Evolutionary conservation across 352 stramenopile species (phyloP).

Genomic region (Phytophthora vignae): DNA sequence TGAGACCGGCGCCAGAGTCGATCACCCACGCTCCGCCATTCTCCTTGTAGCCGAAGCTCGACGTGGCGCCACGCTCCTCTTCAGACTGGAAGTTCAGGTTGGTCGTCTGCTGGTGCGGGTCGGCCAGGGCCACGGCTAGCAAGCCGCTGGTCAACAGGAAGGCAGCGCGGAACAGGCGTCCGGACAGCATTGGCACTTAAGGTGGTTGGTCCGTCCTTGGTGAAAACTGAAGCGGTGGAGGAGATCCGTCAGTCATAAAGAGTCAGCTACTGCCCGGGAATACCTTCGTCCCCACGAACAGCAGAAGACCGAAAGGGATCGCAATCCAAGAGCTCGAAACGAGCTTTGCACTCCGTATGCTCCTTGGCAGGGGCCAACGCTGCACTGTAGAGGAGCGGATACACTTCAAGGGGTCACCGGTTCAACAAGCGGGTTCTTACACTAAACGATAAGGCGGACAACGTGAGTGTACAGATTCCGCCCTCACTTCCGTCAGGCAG

Average conservation of each 20-base stretch:
- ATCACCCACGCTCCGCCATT: conserved; percentile 52
- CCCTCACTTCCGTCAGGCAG: too few relatives aligned
- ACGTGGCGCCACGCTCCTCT: conserved; percentile 17
- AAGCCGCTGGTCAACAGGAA: conserved; percentile 28
- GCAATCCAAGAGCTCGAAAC: conserved; percentile 27
- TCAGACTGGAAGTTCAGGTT: conserved; percentile 34
- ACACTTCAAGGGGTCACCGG: background rate
- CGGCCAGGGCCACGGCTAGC: conserved; percentile 14
- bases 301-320: background rate
- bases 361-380: background rate
- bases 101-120: conserved; percentile 33
- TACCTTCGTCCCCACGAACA: too few relatives aligned
- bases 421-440: background rate
- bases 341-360: conserved; percentile 29
- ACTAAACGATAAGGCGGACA: too few relatives aligned
- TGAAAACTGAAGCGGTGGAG: conserved; percentile 21
- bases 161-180: conserved; percentile 20
- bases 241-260: background rate
- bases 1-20: conserved; percentile 45
- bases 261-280: conserved; percentile 1
- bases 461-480: too few relatives aligned
- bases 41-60: conserved; percentile 50
- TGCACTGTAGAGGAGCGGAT: conserved; percentile 17
- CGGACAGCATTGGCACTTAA: conserved; percentile 25
- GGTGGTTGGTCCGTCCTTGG: conserved; percentile 12